A percentile compares a stretch with the other conserved stretches of the same genome.
These are phyloP conservation scores for Podaxis sp. DNA, from an alignment of 768 basidiomycete species.

Conservation along the genomic window DNA sequence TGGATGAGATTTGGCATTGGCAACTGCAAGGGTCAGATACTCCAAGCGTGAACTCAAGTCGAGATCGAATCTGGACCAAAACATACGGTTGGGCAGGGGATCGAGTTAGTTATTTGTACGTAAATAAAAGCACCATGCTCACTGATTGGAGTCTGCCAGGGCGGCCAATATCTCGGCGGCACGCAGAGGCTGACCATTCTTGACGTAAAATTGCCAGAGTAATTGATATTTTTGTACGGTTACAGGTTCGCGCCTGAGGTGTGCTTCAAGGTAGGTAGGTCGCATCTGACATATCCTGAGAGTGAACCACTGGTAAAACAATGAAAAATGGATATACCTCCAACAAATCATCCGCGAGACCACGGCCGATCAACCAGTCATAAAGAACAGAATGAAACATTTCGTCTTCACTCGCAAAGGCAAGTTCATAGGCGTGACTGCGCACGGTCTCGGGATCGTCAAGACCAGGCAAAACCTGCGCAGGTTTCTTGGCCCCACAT, in stretches of 20 bases:
- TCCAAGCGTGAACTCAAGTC: constrained; percentile 76
- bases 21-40: constrained; percentile 90
- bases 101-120: not conserved
- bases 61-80: constrained; percentile 51
- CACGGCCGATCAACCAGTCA: constrained; percentile 84
- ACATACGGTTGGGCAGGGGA: not conserved
- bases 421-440: constrained; percentile 80
- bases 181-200: constrained; percentile 79
- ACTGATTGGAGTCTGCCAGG: constrained; percentile 85
- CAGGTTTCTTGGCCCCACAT: constrained; percentile 26
- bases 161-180: constrained; percentile 83
- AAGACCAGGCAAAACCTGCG: constrained; percentile 22
- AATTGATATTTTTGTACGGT: constrained; percentile 83
- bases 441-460: constrained; percentile 71
- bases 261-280: constrained; percentile 83
- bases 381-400: constrained; percentile 94
- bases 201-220: constrained; percentile 96
- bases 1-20: constrained; percentile 94
- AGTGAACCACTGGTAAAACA: constrained; percentile 1
- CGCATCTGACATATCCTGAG: constrained; percentile 52
- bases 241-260: constrained; percentile 76
- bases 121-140: constrained; percentile 24
- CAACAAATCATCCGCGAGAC: constrained; percentile 82
- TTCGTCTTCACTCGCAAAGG: constrained; percentile 81
- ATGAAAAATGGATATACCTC: constrained; percentile 51